Evolutionary conservation across 768 basidiomycete species (phyloP).

Genomic region (Kwoniella bestiolae): DNA sequence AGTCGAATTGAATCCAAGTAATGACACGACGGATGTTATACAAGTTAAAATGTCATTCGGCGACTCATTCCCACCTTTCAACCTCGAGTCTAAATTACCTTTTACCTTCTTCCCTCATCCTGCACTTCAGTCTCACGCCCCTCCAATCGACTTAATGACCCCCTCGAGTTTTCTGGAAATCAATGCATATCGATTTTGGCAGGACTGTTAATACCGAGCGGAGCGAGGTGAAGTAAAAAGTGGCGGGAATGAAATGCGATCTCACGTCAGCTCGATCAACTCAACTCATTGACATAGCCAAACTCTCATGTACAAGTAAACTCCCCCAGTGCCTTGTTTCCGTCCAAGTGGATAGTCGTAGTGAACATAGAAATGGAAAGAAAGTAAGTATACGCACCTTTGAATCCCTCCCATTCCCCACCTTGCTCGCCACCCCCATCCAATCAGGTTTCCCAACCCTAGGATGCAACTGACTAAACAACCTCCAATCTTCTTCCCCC

Average conservation of each 20-base stretch:
- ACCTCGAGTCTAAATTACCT: background rate
- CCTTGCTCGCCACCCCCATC: conserved; percentile 2
- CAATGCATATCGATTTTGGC: conserved; percentile 26
- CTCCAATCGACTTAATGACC: conserved; percentile 18
- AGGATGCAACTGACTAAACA: conserved; percentile 20
- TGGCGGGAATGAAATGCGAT: background rate
- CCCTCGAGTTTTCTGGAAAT: conserved; percentile 17
- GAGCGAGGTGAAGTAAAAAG: too few relatives aligned
- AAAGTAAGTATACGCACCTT: too few relatives aligned
- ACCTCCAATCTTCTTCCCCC: conserved; percentile 22
- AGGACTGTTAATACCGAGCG: conserved; percentile 18
- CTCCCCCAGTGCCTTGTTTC: too few relatives aligned
- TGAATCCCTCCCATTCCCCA: conserved; percentile 24
- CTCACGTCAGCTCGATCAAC: conserved; percentile 16
- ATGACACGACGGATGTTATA: too few relatives aligned
- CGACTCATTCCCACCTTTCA: too few relatives aligned
- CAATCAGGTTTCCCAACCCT: conserved; percentile 21
- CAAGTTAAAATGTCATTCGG: too few relatives aligned
- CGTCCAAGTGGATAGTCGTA: too few relatives aligned
- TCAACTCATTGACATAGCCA: too few relatives aligned
- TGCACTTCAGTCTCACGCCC: background rate
- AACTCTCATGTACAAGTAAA: too few relatives aligned
- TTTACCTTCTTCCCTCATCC: background rate
- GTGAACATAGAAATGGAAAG: too few relatives aligned
- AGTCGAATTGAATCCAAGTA: too few relatives aligned